Evolutionary conservation across 306 rosid genomes (phyloP).

Genomic region (Sechiopsis laciniata): DNA sequence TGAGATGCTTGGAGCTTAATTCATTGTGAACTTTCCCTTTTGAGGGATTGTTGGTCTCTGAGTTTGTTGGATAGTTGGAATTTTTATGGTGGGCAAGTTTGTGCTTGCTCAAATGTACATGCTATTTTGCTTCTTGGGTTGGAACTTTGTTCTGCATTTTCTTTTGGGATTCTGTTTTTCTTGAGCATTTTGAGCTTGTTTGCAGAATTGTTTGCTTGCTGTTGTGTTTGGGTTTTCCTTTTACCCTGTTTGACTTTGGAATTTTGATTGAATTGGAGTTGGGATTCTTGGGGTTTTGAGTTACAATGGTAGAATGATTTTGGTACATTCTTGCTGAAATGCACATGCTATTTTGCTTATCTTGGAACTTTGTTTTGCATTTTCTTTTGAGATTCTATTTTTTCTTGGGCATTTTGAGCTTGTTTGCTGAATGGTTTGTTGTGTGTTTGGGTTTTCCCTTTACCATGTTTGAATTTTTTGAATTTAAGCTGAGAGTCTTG

Average conservation of each 20-base stretch:
- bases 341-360: too few relatives aligned
- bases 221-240: not conserved
- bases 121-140: not conserved
- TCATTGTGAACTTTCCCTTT: not conserved
- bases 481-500: conserved; percentile 3
- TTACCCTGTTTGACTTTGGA: not conserved
- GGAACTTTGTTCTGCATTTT: conserved; percentile 4
- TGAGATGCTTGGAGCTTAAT: conserved; percentile 1
- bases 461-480: not conserved
- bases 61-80: not conserved
- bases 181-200: conserved; percentile 5
- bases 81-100: not conserved
- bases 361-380: not conserved
- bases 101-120: not conserved
- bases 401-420: not conserved
- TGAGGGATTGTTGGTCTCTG: not conserved
- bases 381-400: not conserved
- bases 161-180: not conserved
- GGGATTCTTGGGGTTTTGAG: conserved; percentile 1
- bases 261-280: conserved; percentile 1
- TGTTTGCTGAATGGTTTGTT: not conserved
- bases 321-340: too few relatives aligned
- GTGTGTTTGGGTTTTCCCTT: too few relatives aligned
- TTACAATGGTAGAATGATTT: not conserved
- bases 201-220: not conserved